Conservation (phyloP, 2,329 filamentous ascomycete species). For the Gnomoniopsis sp. region DNA sequence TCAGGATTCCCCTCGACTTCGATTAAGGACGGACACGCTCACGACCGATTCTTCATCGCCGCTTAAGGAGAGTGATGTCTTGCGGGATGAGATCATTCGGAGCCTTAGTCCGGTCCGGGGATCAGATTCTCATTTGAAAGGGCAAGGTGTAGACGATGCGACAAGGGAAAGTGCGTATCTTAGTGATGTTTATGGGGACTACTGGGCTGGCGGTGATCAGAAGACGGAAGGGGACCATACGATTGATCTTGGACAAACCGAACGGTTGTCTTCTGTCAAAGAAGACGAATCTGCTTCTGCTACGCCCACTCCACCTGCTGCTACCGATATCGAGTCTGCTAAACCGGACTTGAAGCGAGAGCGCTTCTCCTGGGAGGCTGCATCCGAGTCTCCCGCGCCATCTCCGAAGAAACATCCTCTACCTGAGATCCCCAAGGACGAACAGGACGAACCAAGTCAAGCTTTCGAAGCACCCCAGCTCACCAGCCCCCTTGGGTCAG, state of each 20-base stretch:
- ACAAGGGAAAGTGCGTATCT: conserved; percentile 59
- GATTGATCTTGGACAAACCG: background rate
- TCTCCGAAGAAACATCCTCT: background rate
- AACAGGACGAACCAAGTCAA: background rate
- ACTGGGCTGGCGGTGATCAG: conserved; percentile 55
- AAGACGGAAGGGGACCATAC: background rate
- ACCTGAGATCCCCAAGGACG: background rate
- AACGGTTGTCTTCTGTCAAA: background rate
- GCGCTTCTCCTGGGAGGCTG: conserved; percentile 43
- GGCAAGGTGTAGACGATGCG: conserved; percentile 10
- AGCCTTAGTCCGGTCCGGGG: conserved; percentile 55
- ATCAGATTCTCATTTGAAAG: conserved; percentile 8
- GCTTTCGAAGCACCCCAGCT: background rate
- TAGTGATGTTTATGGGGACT: conserved; percentile 64
- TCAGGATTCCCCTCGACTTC: conserved; percentile 32
- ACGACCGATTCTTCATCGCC: conserved; percentile 51
- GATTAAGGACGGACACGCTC: conserved; percentile 41
- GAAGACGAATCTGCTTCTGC: background rate
- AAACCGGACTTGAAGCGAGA: conserved; percentile 14
- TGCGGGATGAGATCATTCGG: conserved; percentile 72
- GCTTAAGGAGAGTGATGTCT: conserved; percentile 65
- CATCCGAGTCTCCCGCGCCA: conserved; percentile 10
- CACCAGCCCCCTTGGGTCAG: conserved; percentile 3
- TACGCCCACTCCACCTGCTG: background rate
- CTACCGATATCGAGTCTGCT: conserved; percentile 3